These are phyloP conservation scores for Eucalyptus leucophloia DNA, from an alignment of 345 rosid species.

Conservation along the genomic window DNA sequence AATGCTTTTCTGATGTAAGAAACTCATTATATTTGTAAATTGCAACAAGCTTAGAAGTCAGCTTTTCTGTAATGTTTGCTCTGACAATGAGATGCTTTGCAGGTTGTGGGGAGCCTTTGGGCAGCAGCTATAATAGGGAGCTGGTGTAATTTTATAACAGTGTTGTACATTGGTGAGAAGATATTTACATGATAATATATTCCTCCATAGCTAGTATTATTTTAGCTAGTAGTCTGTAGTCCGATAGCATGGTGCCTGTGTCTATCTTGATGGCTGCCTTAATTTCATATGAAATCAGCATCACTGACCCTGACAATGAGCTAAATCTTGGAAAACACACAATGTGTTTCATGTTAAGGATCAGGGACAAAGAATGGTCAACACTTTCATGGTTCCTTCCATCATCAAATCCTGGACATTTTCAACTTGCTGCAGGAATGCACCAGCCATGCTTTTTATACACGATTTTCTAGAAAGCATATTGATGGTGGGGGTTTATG, in stretches of 20 bases:
- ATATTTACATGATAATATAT: not conserved
- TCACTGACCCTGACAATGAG: not conserved
- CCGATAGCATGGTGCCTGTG: not conserved
- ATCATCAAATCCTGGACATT: not conserved
- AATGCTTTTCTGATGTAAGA: not conserved
- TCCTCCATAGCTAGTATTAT: not conserved
- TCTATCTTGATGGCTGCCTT: not conserved
- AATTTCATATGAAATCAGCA: not conserved
- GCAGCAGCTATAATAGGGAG: conserved; percentile 77
- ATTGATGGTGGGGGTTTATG: not conserved
- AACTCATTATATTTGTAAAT: not conserved
- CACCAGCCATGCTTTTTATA: not conserved
- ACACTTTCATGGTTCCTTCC: not conserved
- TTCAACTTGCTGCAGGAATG: not conserved
- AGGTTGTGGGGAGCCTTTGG: conserved; percentile 67
- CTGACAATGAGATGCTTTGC: not conserved
- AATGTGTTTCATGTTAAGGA: not conserved
- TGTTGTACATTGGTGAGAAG: conserved; percentile 73
- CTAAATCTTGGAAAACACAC: not conserved
- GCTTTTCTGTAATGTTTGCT: not conserved
- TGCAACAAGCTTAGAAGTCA: not conserved
- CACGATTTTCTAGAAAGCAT: not conserved
- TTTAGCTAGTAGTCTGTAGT: not conserved
- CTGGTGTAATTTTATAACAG: conserved; percentile 92
- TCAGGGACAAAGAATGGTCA: not conserved